A percentile compares a stretch with the other conserved stretches of the same genome.
phyloP scores from a whole-genome alignment of 768 basidiomycete genomes.

The Pholiota molesta region DNA sequence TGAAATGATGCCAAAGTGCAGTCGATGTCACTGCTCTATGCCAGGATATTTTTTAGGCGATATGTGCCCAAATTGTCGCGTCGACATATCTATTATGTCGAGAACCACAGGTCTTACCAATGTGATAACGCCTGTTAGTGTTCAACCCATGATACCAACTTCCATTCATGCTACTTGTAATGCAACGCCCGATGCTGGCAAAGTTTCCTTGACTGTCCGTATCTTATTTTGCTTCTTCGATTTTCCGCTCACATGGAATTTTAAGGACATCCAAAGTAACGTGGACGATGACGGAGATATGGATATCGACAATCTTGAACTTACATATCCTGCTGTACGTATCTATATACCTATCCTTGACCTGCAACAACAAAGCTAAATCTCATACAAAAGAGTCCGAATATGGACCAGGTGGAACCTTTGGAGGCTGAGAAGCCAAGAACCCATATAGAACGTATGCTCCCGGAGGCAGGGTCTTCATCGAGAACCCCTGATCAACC shows the following conservation, averaged over 20 bases:
- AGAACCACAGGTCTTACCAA: background rate
- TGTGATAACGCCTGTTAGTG: background rate
- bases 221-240: background rate
- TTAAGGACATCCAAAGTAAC: background rate
- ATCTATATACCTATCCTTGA: background rate
- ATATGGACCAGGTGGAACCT: background rate
- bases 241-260: background rate
- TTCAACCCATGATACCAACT: background rate
- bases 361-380: background rate
- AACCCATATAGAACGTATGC: background rate
- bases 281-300: constrained; percentile 6
- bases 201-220: background rate
- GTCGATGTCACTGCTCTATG: constrained; percentile 4
- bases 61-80: constrained; percentile 11
- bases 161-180: background rate
- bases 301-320: constrained; percentile 10
- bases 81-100: background rate
- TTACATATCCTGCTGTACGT: constrained; percentile 16
- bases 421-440: background rate
- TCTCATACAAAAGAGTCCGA: background rate
- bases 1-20: background rate
- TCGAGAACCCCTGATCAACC: background rate
- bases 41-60: constrained; percentile 6
- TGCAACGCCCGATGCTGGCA: background rate
- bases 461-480: background rate